These are phyloP conservation scores for Blastomyces percursus DNA, from an alignment of 2,329 filamentous ascomycete genomes.

Conservation along the genomic window DNA sequence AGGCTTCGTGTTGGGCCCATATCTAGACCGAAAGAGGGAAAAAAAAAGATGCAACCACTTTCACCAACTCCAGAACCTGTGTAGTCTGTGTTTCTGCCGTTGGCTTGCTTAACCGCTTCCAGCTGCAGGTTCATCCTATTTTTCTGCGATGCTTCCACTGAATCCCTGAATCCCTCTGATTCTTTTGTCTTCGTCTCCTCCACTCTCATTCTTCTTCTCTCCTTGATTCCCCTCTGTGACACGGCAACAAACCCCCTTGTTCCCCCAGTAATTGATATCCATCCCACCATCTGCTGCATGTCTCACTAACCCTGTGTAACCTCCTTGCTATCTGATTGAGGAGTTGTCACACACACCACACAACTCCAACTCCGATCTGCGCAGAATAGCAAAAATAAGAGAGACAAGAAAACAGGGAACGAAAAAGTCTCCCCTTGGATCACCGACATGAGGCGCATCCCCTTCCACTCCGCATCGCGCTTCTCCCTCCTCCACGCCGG, in stretches of 20 bases:
- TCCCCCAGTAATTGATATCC: not conserved
- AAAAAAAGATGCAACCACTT: too few species aligned
- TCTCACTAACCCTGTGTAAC: not conserved
- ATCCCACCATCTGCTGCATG: not conserved
- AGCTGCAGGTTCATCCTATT: not conserved
- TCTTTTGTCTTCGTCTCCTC: not conserved
- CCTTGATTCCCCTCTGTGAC: not conserved
- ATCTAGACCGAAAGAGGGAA: too few species aligned
- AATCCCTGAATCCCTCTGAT: not conserved
- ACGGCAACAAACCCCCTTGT: not conserved
- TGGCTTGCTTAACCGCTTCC: not conserved
- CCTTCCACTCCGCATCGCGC: not conserved
- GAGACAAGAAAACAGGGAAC: not conserved
- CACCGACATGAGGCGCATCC: not conserved
- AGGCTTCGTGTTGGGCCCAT: too few species aligned
- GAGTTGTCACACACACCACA: not conserved
- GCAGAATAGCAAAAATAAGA: not conserved
- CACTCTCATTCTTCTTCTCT: not conserved
- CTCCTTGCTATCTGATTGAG: not conserved
- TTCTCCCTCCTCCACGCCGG: not conserved
- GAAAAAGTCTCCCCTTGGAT: not conserved
- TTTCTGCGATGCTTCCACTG: not conserved
- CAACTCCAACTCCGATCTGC: not conserved
- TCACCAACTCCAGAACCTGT: too few species aligned
- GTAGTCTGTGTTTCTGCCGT: too few species aligned